A percentile compares a stretch with the other conserved stretches of the same genome.
These are phyloP conservation scores for Fusarium transvaalense DNA, from an alignment of 2,329 filamentous ascomycete genomes.

Conservation along the genomic window DNA sequence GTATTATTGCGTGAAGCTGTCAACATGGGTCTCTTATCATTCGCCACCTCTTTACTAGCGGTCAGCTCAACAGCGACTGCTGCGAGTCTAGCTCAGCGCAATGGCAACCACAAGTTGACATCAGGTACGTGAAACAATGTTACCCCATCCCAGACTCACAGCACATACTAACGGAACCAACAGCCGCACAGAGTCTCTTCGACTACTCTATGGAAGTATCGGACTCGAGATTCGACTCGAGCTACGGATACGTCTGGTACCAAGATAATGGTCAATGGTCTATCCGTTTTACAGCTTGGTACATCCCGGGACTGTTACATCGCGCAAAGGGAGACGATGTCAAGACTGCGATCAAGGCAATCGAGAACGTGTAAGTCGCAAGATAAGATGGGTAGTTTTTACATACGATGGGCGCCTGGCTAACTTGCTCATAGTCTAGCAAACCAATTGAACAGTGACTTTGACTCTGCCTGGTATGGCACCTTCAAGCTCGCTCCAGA, in stretches of 20 bases:
- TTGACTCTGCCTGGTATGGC: slow-evolving; percentile 18
- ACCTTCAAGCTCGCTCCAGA: slow-evolving; percentile 22
- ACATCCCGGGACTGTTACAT: slow-evolving; percentile 53
- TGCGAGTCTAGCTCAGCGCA: slow-evolving; percentile 15
- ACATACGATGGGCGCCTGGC: too few species aligned
- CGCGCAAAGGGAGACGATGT: slow-evolving; percentile 8
- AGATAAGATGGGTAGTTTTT: too few species aligned
- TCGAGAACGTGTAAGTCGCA: slow-evolving; percentile 21
- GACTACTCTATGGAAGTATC: slow-evolving; percentile 55
- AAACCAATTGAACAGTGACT: slow-evolving; percentile 18
- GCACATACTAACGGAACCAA: background rate
- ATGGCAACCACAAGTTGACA: slow-evolving; percentile 15
- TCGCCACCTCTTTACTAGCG: slow-evolving; percentile 18
- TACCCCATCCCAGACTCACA: background rate
- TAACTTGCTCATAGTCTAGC: background rate
- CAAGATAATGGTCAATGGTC: slow-evolving; percentile 58
- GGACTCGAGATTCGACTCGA: slow-evolving; percentile 56
- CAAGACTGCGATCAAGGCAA: slow-evolving; percentile 12
- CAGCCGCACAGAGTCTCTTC: slow-evolving; percentile 13
- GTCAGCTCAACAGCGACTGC: slow-evolving; percentile 10
- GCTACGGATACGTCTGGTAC: slow-evolving; percentile 59
- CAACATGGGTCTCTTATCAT: slow-evolving; percentile 22
- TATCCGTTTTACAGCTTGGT: slow-evolving; percentile 59
- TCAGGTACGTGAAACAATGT: background rate
- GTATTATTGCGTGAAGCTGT: background rate